phyloP scores from a whole-genome alignment of 805 yeast genomes.

The Kluyveromyces starmeri region DNA sequence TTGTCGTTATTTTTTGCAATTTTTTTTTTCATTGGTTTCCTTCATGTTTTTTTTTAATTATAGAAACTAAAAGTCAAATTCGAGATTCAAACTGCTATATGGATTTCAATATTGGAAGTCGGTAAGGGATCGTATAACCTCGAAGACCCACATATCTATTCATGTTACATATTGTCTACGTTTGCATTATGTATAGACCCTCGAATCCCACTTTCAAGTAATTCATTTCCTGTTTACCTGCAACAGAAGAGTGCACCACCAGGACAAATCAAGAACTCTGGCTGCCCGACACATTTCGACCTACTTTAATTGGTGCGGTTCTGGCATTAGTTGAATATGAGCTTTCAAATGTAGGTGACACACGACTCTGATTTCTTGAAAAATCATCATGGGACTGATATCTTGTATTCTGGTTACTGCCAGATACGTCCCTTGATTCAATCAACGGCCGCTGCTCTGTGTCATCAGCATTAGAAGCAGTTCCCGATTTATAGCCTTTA shows the following conservation, averaged over 20 bases:
- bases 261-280: not conserved
- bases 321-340: slow-evolving; percentile 5
- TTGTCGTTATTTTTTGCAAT: slow-evolving; percentile 41
- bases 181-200: no score
- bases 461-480: not conserved
- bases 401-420: not conserved
- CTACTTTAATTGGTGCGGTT: slow-evolving; percentile 2
- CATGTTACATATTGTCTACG: no score
- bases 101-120: no score
- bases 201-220: no score
- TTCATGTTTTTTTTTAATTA: not conserved
- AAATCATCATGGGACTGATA: slow-evolving; percentile 1
- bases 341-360: slow-evolving; percentile 3
- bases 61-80: not conserved
- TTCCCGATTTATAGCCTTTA: not conserved
- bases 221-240: no score
- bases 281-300: not conserved
- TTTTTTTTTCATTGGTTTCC: not conserved
- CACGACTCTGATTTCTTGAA: not conserved
- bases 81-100: no score
- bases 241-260: no score
- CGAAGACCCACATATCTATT: no score
- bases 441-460: not conserved
- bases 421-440: not conserved
- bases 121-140: no score